Percentiles rank a stretch among this genome's conserved stretches.
phyloP scores from a whole-genome alignment of 2,329 filamentous ascomycete genomes.

The Aspergillus quadricinctus region DNA sequence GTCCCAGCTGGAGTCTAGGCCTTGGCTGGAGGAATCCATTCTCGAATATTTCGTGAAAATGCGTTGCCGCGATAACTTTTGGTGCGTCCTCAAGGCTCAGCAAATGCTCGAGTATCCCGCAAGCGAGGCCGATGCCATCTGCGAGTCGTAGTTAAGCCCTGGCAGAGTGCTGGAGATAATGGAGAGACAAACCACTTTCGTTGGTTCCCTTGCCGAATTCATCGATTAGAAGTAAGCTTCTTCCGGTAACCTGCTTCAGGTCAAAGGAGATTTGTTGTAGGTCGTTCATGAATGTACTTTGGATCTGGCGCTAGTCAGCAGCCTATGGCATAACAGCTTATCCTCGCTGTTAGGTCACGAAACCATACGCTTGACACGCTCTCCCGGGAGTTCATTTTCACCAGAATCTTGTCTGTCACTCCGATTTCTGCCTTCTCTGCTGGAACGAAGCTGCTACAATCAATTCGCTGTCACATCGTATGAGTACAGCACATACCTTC shows the following conservation, averaged over 20 bases:
- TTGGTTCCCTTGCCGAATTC: constrained; percentile 78
- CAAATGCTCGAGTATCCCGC: constrained; percentile 57
- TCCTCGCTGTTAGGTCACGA: not conserved
- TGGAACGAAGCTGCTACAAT: constrained; percentile 68
- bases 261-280: constrained; percentile 80
- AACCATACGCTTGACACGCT: constrained; percentile 53
- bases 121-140: constrained; percentile 63
- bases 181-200: constrained; percentile 41
- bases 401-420: constrained; percentile 87
- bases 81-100: constrained; percentile 48
- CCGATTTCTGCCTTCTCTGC: constrained; percentile 73
- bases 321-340: not conserved
- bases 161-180: not conserved
- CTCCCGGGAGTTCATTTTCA: constrained; percentile 72
- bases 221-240: constrained; percentile 82
- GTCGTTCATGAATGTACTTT: constrained; percentile 74
- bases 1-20: constrained; percentile 48
- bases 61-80: constrained; percentile 59
- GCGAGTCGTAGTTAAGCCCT: not conserved
- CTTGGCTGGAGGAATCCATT: constrained; percentile 48
- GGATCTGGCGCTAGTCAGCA: constrained; percentile 35
- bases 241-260: constrained; percentile 66
- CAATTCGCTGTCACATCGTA: constrained; percentile 1
- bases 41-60: constrained; percentile 58
- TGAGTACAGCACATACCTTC: constrained; percentile 42